These are phyloP conservation scores for Lasiodiplodia hormozganensis DNA, from an alignment of 2,329 filamentous ascomycete genomes.

Conservation along the genomic window DNA sequence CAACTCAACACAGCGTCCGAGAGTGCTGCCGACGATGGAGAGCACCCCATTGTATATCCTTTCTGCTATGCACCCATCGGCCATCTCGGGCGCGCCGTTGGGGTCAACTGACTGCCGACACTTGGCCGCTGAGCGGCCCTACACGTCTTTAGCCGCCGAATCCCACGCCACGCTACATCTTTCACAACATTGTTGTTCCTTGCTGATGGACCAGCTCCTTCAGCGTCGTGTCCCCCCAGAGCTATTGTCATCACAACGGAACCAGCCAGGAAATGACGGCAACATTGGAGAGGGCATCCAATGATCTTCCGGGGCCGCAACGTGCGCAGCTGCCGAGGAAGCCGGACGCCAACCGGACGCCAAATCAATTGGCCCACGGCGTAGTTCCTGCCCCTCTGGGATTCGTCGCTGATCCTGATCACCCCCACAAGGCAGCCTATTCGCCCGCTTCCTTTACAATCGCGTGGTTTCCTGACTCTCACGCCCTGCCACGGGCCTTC, in stretches of 20 bases:
- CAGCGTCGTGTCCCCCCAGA: not conserved
- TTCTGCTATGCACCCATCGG: not conserved
- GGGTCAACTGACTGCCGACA: constrained; percentile 1
- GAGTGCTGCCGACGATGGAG: not conserved
- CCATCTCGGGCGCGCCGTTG: not conserved
- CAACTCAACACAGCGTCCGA: not conserved
- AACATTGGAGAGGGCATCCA: not conserved
- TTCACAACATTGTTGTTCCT: not conserved
- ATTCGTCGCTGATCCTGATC: constrained; percentile 8
- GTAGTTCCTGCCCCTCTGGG: not conserved
- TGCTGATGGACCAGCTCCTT: not conserved
- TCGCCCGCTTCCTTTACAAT: not conserved
- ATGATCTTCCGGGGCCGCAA: not conserved
- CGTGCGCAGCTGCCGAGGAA: constrained; percentile 8
- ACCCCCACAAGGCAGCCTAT: not conserved
- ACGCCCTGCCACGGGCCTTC: not conserved
- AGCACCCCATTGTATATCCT: not conserved
- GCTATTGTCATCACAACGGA: not conserved
- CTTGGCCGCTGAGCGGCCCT: constrained; percentile 10
- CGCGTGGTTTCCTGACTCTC: not conserved
- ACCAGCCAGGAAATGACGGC: not conserved
- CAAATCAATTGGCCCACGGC: not conserved
- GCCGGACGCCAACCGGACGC: constrained; percentile 8
- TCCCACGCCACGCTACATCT: not conserved
- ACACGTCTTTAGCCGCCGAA: not conserved